phyloP scores from a whole-genome alignment of 352 stramenopile species.

The Pythium aristosporum region DNA sequence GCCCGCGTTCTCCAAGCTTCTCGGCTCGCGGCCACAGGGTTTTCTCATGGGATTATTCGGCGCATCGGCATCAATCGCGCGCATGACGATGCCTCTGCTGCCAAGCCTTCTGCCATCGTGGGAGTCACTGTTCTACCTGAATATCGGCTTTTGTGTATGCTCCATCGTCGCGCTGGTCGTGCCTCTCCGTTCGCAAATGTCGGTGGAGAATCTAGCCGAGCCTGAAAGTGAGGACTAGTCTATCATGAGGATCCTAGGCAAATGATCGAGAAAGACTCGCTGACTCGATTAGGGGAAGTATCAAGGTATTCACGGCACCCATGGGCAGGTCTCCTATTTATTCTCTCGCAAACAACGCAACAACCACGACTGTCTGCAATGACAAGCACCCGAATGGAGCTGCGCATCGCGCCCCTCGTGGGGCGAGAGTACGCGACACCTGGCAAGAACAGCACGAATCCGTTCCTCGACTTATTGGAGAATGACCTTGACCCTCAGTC shows the following conservation, averaged over 20 bases:
- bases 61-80: constrained; percentile 48
- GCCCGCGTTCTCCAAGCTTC: constrained; percentile 56
- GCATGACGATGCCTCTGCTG: constrained; percentile 59
- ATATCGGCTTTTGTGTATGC: constrained; percentile 40
- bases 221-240: not conserved
- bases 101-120: constrained; percentile 46
- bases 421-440: constrained; percentile 32
- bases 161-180: constrained; percentile 40
- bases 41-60: constrained; percentile 64
- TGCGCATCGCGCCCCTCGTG: constrained; percentile 36
- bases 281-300: too few relatives aligned
- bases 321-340: constrained; percentile 1
- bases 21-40: constrained; percentile 50
- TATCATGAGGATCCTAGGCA: not conserved
- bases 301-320: not conserved
- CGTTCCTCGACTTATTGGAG: constrained; percentile 15
- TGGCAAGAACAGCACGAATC: not conserved
- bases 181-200: constrained; percentile 1
- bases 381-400: constrained; percentile 19
- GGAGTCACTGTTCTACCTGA: constrained; percentile 44
- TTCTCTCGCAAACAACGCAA: not conserved
- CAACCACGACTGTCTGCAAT: constrained; percentile 3
- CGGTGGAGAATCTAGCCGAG: not conserved
- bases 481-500: constrained; percentile 19
- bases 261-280: not conserved